Conservation (phyloP, 2,329 filamentous ascomycete species). For the Sclerotinia glacialis region DNA sequence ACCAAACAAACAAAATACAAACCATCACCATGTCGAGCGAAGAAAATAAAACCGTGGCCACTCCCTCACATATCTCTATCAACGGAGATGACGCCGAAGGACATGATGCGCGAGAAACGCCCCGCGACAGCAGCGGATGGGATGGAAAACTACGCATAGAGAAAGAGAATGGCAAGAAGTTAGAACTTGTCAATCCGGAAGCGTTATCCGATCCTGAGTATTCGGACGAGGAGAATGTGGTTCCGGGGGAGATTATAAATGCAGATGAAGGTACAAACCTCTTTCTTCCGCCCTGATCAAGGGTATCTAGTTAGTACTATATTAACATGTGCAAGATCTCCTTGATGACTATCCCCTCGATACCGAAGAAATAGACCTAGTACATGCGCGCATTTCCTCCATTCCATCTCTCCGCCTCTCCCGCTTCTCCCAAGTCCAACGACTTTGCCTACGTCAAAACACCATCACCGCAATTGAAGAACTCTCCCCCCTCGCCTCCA, state of each 20-base stretch:
- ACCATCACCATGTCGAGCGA: slow-evolving; percentile 27
- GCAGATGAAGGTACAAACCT: slow-evolving; percentile 69
- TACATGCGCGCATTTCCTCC: slow-evolving; percentile 80
- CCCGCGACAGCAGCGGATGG: slow-evolving; percentile 67
- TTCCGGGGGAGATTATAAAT: slow-evolving; percentile 70
- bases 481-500: slow-evolving; percentile 61
- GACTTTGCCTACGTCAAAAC: slow-evolving; percentile 91
- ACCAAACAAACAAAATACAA: background rate
- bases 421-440: slow-evolving; percentile 72
- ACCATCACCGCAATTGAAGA: slow-evolving; percentile 77
- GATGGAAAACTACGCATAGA: slow-evolving; percentile 79
- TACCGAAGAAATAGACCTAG: slow-evolving; percentile 78
- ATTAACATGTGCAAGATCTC: slow-evolving; percentile 47
- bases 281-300: background rate
- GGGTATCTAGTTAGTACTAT: background rate
- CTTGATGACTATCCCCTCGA: slow-evolving; percentile 59
- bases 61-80: slow-evolving; percentile 33
- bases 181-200: slow-evolving; percentile 72
- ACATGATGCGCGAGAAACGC: slow-evolving; percentile 34
- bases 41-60: slow-evolving; percentile 28
- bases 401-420: slow-evolving; percentile 77
- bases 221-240: slow-evolving; percentile 68
- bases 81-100: slow-evolving; percentile 31
- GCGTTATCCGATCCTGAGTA: slow-evolving; percentile 82
- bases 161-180: slow-evolving; percentile 48